phyloP scores from a whole-genome alignment of 768 basidiomycete species.

The Russula dissimulans region DNA sequence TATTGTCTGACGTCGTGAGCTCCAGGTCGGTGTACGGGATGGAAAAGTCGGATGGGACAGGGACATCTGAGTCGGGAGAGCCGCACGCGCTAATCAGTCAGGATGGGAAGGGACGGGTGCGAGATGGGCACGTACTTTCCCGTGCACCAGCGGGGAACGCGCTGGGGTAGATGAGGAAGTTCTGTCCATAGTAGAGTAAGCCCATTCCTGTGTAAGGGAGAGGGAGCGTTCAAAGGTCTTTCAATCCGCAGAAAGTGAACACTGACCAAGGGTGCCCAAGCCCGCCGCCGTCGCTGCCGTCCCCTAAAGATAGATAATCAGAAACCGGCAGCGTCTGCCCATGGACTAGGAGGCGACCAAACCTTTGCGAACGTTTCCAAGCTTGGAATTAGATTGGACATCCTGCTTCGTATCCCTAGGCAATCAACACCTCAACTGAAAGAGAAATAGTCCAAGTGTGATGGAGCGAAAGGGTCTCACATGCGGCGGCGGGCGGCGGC shows the following conservation, averaged over 20 bases:
- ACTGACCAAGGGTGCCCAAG: constrained; percentile 29
- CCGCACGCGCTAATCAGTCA: not conserved
- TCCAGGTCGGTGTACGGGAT: constrained; percentile 69
- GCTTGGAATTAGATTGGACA: constrained; percentile 35
- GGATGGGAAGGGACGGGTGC: not conserved
- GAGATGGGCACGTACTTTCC: constrained; percentile 39
- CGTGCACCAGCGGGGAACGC: constrained; percentile 74
- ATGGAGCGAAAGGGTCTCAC: not conserved
- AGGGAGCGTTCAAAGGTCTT: not conserved
- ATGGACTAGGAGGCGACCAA: not conserved
- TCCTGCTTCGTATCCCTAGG: constrained; percentile 8
- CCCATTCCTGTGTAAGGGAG: constrained; percentile 42
- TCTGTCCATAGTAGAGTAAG: constrained; percentile 79
- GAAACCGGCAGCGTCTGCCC: not conserved
- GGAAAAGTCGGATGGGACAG: constrained; percentile 56
- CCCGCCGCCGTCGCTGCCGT: constrained; percentile 31
- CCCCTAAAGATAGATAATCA: constrained; percentile 22
- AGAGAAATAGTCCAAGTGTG: not conserved
- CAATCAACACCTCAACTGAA: not conserved
- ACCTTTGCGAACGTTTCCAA: constrained; percentile 39
- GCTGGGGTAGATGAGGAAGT: constrained; percentile 84
- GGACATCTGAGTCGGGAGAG: constrained; percentile 44
- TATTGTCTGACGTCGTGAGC: constrained; percentile 60
- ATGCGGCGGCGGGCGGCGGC: too few species aligned
- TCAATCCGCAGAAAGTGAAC: not conserved